Evolutionary conservation across 306 rosid species (phyloP).

Genomic region (Pyrus pyrifolia): DNA sequence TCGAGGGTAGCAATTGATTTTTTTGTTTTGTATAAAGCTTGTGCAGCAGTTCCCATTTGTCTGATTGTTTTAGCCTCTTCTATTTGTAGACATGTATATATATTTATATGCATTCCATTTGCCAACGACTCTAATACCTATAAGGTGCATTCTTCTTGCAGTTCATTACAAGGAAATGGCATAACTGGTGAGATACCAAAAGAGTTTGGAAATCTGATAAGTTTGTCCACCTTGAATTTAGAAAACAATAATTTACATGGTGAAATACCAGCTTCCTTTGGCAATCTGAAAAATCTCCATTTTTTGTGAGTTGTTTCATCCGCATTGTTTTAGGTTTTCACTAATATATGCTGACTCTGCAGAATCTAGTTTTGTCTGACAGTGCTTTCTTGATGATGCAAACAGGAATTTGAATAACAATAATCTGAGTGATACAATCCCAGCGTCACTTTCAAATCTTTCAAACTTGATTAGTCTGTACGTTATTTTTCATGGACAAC

Average conservation of each 20-base stretch:
- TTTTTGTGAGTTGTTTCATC: conserved; percentile 66
- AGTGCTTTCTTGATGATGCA: conserved; percentile 17
- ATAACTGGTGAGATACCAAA: conserved; percentile 71
- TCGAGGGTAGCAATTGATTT: background rate
- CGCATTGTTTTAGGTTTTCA: conserved; percentile 3
- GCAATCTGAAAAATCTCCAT: conserved; percentile 63
- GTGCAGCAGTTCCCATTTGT: background rate
- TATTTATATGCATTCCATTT: background rate
- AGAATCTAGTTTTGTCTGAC: conserved; percentile 19
- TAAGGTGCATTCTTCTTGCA: conserved; percentile 31
- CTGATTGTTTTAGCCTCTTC: background rate
- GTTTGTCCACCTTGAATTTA: conserved; percentile 69
- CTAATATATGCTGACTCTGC: conserved; percentile 4
- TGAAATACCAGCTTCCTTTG: conserved; percentile 76
- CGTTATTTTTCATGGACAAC: conserved; percentile 25
- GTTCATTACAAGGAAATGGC: conserved; percentile 78
- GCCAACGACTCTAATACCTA: conserved; percentile 1
- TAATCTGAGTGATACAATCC: conserved; percentile 68
- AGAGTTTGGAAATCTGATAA: conserved; percentile 70
- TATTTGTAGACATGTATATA: background rate
- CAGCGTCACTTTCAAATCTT: conserved; percentile 62
- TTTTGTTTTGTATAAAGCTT: background rate
- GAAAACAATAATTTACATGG: conserved; percentile 64
- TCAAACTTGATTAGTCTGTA: conserved; percentile 63
- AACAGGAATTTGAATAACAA: conserved; percentile 81